Evolutionary conservation across 495 filamentous ascomycete genomes (phyloP).

Genomic region (Penicillium salamii): DNA sequence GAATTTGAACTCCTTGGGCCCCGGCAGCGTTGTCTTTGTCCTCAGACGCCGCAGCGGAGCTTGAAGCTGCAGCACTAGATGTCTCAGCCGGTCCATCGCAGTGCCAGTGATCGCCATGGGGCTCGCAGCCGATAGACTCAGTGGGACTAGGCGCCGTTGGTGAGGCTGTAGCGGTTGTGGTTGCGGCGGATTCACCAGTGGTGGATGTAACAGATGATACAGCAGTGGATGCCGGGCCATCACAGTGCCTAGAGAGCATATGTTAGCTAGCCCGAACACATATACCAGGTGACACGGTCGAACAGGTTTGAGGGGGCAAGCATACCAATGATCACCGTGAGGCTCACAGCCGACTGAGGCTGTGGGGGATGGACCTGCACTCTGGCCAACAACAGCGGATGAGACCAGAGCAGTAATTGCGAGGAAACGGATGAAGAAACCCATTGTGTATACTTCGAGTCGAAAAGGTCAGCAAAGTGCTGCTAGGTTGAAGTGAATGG

Average conservation of each 20-base stretch:
- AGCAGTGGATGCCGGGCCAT: slow-evolving; percentile 18
- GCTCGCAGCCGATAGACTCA: slow-evolving; percentile 25
- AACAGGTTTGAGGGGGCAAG: no score
- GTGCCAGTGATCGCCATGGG: slow-evolving; percentile 31
- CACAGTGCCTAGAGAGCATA: background rate
- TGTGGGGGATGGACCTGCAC: slow-evolving; percentile 28
- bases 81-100: slow-evolving; percentile 25
- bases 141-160: slow-evolving; percentile 21
- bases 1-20: background rate
- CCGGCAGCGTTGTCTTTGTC: background rate
- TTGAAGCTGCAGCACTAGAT: background rate
- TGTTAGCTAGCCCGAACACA: no score
- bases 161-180: slow-evolving; percentile 1
- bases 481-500: no score
- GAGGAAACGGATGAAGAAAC: slow-evolving; percentile 4
- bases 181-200: background rate
- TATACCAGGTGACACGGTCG: no score
- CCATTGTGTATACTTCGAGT: background rate
- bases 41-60: background rate
- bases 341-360: slow-evolving; percentile 31
- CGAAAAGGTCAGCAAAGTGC: no score
- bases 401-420: slow-evolving; percentile 16
- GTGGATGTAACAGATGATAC: slow-evolving; percentile 3
- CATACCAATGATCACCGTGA: slow-evolving; percentile 32
- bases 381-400: slow-evolving; percentile 7